These are phyloP conservation scores for Hypoxylon trugodes DNA, from an alignment of 495 filamentous ascomycete species.

Conservation along the genomic window DNA sequence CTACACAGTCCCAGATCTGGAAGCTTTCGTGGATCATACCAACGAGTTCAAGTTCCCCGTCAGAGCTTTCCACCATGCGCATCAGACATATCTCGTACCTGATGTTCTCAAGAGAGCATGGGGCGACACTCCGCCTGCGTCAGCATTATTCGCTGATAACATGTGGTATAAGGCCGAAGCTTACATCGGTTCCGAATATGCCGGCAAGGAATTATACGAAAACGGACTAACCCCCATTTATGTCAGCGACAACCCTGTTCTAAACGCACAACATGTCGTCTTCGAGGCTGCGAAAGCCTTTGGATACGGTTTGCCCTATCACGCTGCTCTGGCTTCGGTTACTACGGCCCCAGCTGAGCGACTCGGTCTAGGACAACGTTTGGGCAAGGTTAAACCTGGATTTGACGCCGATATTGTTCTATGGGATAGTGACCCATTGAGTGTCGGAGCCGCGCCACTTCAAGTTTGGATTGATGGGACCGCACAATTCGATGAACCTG, in stretches of 20 bases:
- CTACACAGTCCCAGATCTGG: conserved; percentile 71
- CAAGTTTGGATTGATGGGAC: conserved; percentile 74
- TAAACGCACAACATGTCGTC: conserved; percentile 60
- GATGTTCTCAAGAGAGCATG: conserved; percentile 64
- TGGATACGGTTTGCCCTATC: conserved; percentile 66
- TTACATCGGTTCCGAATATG: conserved; percentile 65
- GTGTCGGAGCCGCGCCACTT: conserved; percentile 65
- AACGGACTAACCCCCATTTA: conserved; percentile 63
- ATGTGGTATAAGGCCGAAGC: conserved; percentile 72
- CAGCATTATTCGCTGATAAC: conserved; percentile 66
- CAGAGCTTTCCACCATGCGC: conserved; percentile 71
- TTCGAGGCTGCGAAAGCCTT: conserved; percentile 70
- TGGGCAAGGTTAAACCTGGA: conserved; percentile 68
- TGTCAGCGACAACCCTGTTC: conserved; percentile 59
- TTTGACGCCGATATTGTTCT: conserved; percentile 73
- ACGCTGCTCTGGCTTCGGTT: conserved; percentile 67
- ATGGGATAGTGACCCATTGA: conserved; percentile 72
- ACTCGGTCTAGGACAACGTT: conserved; percentile 64
- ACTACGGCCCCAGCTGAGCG: conserved; percentile 68
- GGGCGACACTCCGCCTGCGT: conserved; percentile 55
- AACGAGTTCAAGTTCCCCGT: conserved; percentile 72
- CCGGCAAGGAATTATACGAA: conserved; percentile 67
- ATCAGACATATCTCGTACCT: conserved; percentile 67
- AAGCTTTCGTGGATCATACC: conserved; percentile 67
- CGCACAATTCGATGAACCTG: conserved; percentile 55